Evolutionary conservation across 306 rosid genomes (phyloP).

Genomic region (Citrullus mucosospermus): DNA sequence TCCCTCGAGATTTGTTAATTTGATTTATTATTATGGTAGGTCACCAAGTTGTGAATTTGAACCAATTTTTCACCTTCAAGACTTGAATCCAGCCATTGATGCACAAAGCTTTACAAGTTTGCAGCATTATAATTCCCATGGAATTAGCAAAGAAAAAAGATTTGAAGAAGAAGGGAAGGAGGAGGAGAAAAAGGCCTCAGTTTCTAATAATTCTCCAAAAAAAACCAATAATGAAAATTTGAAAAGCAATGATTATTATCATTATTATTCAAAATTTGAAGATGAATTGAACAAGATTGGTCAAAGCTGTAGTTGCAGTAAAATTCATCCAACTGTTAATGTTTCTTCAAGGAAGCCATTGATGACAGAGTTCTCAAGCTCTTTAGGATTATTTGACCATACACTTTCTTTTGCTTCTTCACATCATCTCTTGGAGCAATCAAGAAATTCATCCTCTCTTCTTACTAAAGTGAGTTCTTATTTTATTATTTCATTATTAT

Average conservation of each 20-base stretch:
- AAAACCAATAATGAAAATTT: neutral
- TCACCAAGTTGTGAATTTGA: neutral
- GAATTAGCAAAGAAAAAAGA: neutral
- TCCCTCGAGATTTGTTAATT: neutral
- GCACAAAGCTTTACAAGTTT: neutral
- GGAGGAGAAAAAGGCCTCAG: neutral
- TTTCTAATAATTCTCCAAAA: neutral
- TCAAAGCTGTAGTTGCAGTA: conserved; percentile 40
- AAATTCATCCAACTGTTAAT: conserved; percentile 60
- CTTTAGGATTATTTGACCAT: neutral
- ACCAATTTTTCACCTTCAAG: conserved; percentile 7
- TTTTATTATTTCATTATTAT: too few species aligned
- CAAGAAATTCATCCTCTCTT: conserved; percentile 12
- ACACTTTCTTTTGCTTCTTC: conserved; percentile 17
- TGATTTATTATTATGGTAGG: neutral
- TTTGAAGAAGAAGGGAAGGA: neutral
- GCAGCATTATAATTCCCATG: neutral
- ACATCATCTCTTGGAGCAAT: conserved; percentile 24
- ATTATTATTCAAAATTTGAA: neutral
- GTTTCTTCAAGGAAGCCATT: conserved; percentile 21
- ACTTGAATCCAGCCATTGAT: conserved; percentile 18
- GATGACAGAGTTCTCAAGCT: neutral
- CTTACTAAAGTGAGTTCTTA: neutral
- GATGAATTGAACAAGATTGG: neutral
- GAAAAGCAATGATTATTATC: neutral